These are phyloP conservation scores for Phytophthora europaea DNA, from an alignment of 352 stramenopile genomes.

Conservation along the genomic window DNA sequence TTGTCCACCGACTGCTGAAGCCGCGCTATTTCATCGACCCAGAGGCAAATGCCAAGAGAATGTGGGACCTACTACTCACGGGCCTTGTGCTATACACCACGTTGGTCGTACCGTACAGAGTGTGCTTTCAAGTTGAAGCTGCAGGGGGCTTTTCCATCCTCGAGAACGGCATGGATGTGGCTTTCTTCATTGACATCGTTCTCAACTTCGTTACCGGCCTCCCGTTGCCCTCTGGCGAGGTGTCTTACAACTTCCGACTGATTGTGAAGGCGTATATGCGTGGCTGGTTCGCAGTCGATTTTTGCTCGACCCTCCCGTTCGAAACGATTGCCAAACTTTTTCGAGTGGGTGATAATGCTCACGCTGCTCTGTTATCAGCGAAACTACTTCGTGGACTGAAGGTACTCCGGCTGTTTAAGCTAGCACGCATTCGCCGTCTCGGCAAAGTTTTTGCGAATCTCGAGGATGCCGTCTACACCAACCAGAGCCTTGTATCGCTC, in stretches of 20 bases:
- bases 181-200: conserved; percentile 79
- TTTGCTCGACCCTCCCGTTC: conserved; percentile 88
- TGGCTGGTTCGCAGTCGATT: conserved; percentile 86
- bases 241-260: conserved; percentile 61
- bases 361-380: conserved; percentile 63
- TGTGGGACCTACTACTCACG: conserved; percentile 77
- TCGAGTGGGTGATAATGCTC: conserved; percentile 34
- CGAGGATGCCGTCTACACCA: conserved; percentile 87
- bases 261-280: conserved; percentile 73
- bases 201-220: conserved; percentile 87
- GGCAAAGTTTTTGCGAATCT: conserved; percentile 85
- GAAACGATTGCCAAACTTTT: conserved; percentile 63
- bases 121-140: conserved; percentile 81
- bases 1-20: conserved; percentile 28
- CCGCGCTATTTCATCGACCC: conserved; percentile 75
- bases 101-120: conserved; percentile 75
- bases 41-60: conserved; percentile 58
- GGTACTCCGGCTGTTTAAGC: conserved; percentile 89
- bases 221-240: conserved; percentile 64
- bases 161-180: conserved; percentile 74
- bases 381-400: conserved; percentile 89
- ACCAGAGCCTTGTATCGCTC: conserved; percentile 84
- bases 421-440: conserved; percentile 91
- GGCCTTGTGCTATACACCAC: conserved; percentile 83
- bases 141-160: conserved; percentile 51